Percentiles rank a stretch among this genome's conserved stretches.
Conservation (phyloP, 306 rosid genomes). For the Arachis hypogaea region DNA sequence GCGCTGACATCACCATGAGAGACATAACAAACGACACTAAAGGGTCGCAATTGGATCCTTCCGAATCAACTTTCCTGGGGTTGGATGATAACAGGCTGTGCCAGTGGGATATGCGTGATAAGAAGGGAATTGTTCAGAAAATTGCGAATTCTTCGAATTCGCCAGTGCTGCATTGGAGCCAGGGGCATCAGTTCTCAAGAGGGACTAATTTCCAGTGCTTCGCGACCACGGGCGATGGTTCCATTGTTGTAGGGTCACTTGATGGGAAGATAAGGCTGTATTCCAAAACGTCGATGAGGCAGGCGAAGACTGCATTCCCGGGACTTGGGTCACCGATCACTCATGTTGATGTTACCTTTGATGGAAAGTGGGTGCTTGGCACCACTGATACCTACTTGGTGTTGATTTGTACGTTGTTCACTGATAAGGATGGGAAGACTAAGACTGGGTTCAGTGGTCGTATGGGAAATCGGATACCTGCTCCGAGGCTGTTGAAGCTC, state of each 20-base stretch:
- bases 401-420: slow-evolving; percentile 78
- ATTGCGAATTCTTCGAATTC: slow-evolving; percentile 60
- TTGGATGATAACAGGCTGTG: slow-evolving; percentile 91
- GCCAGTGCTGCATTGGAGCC: slow-evolving; percentile 77
- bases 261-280: slow-evolving; percentile 92
- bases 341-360: slow-evolving; percentile 84
- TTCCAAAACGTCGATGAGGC: slow-evolving; percentile 85
- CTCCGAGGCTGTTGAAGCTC: slow-evolving; percentile 89
- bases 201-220: slow-evolving; percentile 92
- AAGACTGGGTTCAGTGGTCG: slow-evolving; percentile 88
- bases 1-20: slow-evolving; percentile 77
- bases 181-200: slow-evolving; percentile 89
- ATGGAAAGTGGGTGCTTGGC: slow-evolving; percentile 91
- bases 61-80: slow-evolving; percentile 89
- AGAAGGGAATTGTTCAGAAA: slow-evolving; percentile 74
- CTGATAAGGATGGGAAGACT: slow-evolving; percentile 89
- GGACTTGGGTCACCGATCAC: slow-evolving; percentile 87
- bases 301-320: slow-evolving; percentile 91
- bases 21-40: slow-evolving; percentile 80
- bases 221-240: slow-evolving; percentile 86
- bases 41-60: slow-evolving; percentile 86
- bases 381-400: slow-evolving; percentile 83
- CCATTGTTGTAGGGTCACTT: slow-evolving; percentile 84
- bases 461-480: slow-evolving; percentile 83
- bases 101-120: slow-evolving; percentile 92